These are phyloP conservation scores for Aspergillus ibericus DNA, from an alignment of 2,329 filamentous ascomycete genomes.

Conservation along the genomic window DNA sequence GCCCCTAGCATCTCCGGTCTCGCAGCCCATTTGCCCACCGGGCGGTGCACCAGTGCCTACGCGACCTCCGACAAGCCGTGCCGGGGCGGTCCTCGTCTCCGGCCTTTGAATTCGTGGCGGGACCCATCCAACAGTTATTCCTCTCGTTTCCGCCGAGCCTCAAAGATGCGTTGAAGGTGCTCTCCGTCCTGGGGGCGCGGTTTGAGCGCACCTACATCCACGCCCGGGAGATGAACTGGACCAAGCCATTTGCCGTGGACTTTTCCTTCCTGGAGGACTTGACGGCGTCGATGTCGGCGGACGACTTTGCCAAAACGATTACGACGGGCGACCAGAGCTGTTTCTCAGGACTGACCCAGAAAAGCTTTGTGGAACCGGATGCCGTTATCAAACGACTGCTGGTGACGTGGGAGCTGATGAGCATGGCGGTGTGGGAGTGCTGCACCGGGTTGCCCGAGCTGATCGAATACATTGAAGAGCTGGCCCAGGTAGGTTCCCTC, in stretches of 20 bases:
- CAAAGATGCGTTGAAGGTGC: conserved; percentile 35
- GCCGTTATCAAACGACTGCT: conserved; percentile 23
- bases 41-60: conserved; percentile 34
- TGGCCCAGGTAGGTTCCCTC: conserved; percentile 31
- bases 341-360: conserved; percentile 30
- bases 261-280: conserved; percentile 37
- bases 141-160: conserved; percentile 32
- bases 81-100: conserved; percentile 16
- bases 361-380: conserved; percentile 27
- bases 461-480: conserved; percentile 34
- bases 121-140: conserved; percentile 41
- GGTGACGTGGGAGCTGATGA: conserved; percentile 33
- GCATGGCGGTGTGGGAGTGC: conserved; percentile 39
- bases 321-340: conserved; percentile 30
- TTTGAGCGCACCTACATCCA: conserved; percentile 39
- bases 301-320: conserved; percentile 35
- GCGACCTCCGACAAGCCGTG: conserved; percentile 17
- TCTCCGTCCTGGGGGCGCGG: conserved; percentile 37
- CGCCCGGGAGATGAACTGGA: conserved; percentile 36
- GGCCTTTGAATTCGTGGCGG: conserved; percentile 39
- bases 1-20: conserved; percentile 33
- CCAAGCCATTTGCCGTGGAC: conserved; percentile 31
- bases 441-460: conserved; percentile 38
- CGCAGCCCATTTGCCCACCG: conserved; percentile 42
- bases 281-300: conserved; percentile 31